Percentiles rank a stretch among this genome's conserved stretches.
phyloP scores from a whole-genome alignment of 164 flowering plant species.

The Euptelea pleiosperma region DNA sequence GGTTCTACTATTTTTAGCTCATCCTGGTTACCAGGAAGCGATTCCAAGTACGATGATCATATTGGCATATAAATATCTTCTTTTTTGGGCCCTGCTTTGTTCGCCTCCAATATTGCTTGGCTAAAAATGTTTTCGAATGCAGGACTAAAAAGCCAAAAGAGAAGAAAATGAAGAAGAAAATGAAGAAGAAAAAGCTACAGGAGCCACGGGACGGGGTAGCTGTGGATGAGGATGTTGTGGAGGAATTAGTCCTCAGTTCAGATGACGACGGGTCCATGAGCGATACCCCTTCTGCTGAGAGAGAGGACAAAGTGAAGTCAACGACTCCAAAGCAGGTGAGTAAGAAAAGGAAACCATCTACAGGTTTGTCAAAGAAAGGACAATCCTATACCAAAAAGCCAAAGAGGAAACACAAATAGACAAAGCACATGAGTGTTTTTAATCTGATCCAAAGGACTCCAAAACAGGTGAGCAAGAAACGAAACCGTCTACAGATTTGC shows the following conservation, averaged over 20 bases:
- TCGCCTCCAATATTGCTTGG: neutral
- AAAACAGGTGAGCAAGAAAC: too few relatives aligned
- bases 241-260: conserved; percentile 62
- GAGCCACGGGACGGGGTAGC: conserved; percentile 22
- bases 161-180: conserved; percentile 10
- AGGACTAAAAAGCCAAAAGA: conserved; percentile 18
- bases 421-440: neutral
- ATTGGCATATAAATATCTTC: neutral
- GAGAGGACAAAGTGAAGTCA: conserved; percentile 14
- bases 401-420: conserved; percentile 4
- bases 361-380: conserved; percentile 2
- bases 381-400: conserved; percentile 1
- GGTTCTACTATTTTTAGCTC: conserved; percentile 57
- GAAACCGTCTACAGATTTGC: too few relatives aligned
- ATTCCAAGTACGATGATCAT: conserved; percentile 44
- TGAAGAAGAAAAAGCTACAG: conserved; percentile 24
- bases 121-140: conserved; percentile 2
- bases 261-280: conserved; percentile 46
- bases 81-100: neutral
- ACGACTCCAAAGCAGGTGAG: conserved; percentile 15
- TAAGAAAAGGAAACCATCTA: conserved; percentile 29
- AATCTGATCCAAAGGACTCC: too few relatives aligned
- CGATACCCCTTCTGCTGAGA: conserved; percentile 19
- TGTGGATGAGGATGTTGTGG: conserved; percentile 57
- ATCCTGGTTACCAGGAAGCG: conserved; percentile 68